These are phyloP conservation scores for Bonnemaisonia californica DNA, from an alignment of 31 red algal genomes.

Conservation along the genomic window DNA sequence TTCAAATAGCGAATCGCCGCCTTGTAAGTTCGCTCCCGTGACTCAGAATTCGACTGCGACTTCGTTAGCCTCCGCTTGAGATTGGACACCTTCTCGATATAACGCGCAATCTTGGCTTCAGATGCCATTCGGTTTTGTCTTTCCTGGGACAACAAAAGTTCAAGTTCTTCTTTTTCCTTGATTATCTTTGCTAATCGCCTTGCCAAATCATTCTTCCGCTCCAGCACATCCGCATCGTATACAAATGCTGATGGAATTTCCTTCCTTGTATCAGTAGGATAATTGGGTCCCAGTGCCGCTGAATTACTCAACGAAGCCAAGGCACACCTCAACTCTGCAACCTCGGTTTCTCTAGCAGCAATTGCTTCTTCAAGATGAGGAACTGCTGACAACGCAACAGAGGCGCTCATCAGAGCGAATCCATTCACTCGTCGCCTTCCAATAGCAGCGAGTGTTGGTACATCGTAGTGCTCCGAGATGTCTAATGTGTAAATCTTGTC, in stretches of 20 bases:
- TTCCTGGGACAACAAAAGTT: slow-evolving; percentile 44
- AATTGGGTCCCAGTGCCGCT: neutral
- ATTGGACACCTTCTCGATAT: slow-evolving; percentile 43
- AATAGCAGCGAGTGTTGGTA: slow-evolving; percentile 32
- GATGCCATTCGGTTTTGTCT: slow-evolving; percentile 36
- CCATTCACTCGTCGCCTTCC: neutral
- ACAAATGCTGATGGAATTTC: slow-evolving; percentile 23
- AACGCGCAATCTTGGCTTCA: slow-evolving; percentile 45
- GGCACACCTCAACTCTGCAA: slow-evolving; percentile 23
- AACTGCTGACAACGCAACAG: slow-evolving; percentile 48
- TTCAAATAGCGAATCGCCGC: slow-evolving; percentile 68
- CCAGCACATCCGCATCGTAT: slow-evolving; percentile 49
- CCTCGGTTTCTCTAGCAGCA: slow-evolving; percentile 42
- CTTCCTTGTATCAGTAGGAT: neutral
- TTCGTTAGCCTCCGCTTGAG: slow-evolving; percentile 52
- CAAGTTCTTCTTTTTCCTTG: slow-evolving; percentile 52
- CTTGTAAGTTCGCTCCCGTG: slow-evolving; percentile 73
- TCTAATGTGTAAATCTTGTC: neutral
- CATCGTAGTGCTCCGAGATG: slow-evolving; percentile 28
- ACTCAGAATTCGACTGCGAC: slow-evolving; percentile 38
- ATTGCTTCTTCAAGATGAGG: slow-evolving; percentile 54
- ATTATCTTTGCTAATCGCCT: slow-evolving; percentile 33
- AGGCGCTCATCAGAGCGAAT: slow-evolving; percentile 29
- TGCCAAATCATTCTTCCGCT: slow-evolving; percentile 54
- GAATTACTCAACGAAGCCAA: slow-evolving; percentile 30